Percentiles rank a stretch among this genome's conserved stretches.
These are phyloP conservation scores for Fusarium palustre DNA, from an alignment of 2,329 filamentous ascomycete species.

Conservation along the genomic window DNA sequence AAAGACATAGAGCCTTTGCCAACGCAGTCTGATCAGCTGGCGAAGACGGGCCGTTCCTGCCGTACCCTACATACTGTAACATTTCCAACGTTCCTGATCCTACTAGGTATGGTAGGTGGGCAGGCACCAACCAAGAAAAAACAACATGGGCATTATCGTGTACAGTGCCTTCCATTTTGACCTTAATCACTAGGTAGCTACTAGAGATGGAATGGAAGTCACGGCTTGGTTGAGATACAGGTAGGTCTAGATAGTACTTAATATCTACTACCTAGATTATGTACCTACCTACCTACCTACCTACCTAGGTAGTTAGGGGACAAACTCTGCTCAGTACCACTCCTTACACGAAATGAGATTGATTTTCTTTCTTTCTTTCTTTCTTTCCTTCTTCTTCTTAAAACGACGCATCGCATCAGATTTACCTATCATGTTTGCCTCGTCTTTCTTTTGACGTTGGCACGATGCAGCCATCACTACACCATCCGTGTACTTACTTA, in stretches of 20 bases:
- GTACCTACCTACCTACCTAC: too few relatives aligned
- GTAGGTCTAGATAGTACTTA: too few relatives aligned
- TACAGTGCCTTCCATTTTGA: not conserved
- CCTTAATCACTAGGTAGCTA: not conserved
- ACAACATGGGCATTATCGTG: too few relatives aligned
- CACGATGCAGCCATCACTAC: conserved; percentile 13
- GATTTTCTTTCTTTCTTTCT: not conserved
- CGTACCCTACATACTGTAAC: not conserved
- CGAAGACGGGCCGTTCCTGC: conserved; percentile 18
- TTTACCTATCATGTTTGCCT: not conserved
- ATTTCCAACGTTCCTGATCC: too few relatives aligned
- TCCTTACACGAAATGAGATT: not conserved
- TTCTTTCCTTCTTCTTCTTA: not conserved
- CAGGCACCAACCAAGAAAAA: not conserved
- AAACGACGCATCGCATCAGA: not conserved
- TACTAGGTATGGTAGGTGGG: too few relatives aligned
- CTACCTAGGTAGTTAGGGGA: not conserved
- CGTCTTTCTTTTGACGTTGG: conserved; percentile 3
- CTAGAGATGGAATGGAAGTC: not conserved
- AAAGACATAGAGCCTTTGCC: not conserved
- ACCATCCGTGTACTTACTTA: conserved; percentile 3
- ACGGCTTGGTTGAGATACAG: not conserved
- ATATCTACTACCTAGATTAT: too few relatives aligned
- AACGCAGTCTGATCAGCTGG: conserved; percentile 3
- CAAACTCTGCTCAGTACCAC: not conserved